These are phyloP conservation scores for Metarhizium robertsii DNA, from an alignment of 2,329 filamentous ascomycete species.

Conservation along the genomic window DNA sequence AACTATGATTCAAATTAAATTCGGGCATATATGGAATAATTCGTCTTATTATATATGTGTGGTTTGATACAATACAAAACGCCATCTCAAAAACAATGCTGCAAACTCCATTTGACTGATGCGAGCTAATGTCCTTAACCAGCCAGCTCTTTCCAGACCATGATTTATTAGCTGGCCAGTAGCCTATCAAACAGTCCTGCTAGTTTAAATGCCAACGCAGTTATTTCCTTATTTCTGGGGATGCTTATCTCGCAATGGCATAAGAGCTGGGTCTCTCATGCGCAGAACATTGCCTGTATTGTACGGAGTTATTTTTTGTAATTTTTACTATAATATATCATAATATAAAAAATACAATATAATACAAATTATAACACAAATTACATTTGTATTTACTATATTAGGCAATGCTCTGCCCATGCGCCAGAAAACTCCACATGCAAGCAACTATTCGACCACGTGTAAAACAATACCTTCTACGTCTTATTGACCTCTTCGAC, in stretches of 20 bases:
- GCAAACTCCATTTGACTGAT: background rate
- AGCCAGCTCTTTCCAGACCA: background rate
- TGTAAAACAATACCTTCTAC: background rate
- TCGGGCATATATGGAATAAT: background rate
- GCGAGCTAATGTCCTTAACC: background rate
- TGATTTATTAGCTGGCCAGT: background rate
- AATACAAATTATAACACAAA: no score
- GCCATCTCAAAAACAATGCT: background rate
- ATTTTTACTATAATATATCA: no score
- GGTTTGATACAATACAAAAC: background rate
- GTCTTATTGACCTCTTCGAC: constrained; percentile 34
- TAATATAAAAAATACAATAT: no score
- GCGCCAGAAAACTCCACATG: background rate
- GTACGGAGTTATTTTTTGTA: no score
- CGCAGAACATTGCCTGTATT: no score
- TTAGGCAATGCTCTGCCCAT: no score
- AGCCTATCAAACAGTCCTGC: background rate
- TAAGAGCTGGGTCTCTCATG: background rate
- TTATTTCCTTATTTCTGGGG: background rate
- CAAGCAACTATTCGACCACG: background rate
- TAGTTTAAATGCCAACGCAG: background rate
- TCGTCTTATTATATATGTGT: background rate
- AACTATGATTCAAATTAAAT: background rate
- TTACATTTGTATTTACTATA: no score
- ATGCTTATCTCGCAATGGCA: background rate